Conservation (phyloP, 805 yeast genomes). For the Candida vartiovaarae region DNA sequence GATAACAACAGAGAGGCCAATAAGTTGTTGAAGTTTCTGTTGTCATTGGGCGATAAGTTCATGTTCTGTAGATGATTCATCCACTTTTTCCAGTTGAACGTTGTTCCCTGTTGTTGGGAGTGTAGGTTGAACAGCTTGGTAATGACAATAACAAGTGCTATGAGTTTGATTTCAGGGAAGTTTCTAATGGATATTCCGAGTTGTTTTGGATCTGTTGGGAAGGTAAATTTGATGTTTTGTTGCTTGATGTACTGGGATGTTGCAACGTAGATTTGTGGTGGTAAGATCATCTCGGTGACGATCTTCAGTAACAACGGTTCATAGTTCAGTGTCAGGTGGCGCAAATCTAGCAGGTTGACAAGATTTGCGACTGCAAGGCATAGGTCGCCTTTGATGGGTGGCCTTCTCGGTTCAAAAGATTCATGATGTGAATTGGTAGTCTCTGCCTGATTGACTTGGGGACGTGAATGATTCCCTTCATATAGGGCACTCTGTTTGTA, state of each 20-base stretch:
- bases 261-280: conserved; percentile 41
- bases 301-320: conserved; percentile 36
- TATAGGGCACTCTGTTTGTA: conserved; percentile 42
- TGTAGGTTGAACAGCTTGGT: conserved; percentile 19
- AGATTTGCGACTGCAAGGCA: conserved; percentile 24
- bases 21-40: conserved; percentile 4
- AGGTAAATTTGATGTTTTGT: conserved; percentile 7
- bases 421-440: conserved; percentile 32
- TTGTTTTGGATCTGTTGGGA: neutral
- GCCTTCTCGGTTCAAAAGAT: conserved; percentile 32
- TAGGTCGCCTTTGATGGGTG: conserved; percentile 34
- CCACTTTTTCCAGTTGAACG: conserved; percentile 14
- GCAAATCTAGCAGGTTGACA: neutral
- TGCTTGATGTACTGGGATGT: conserved; percentile 24
- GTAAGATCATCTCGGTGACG: conserved; percentile 37
- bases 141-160: conserved; percentile 8
- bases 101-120: neutral
- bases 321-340: conserved; percentile 19
- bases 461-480: conserved; percentile 31
- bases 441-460: conserved; percentile 32
- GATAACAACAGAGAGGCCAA: conserved; percentile 10
- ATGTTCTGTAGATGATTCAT: conserved; percentile 15
- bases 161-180: conserved; percentile 22
- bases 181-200: conserved; percentile 29
- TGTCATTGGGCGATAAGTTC: conserved; percentile 4